These are phyloP conservation scores for Brassica hybrid DNA, from an alignment of 441 rosid genomes.

Conservation along the genomic window DNA sequence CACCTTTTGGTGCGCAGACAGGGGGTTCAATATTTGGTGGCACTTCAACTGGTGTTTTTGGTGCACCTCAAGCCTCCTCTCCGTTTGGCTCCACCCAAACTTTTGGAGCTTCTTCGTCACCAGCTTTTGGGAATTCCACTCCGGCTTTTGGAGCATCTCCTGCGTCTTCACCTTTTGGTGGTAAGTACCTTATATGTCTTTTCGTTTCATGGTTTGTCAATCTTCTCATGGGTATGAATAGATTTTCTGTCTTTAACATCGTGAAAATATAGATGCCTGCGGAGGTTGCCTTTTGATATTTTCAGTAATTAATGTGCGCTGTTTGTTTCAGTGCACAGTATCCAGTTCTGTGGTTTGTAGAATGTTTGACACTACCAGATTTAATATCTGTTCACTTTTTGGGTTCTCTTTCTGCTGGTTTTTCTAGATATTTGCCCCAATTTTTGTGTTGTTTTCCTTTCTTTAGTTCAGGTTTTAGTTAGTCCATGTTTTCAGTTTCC, in stretches of 20 bases:
- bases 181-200: slow-evolving; percentile 44
- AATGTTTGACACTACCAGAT: not conserved
- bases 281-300: not conserved
- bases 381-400: slow-evolving; percentile 4
- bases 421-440: not conserved
- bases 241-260: slow-evolving; percentile 3
- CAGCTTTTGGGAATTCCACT: slow-evolving; percentile 70
- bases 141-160: slow-evolving; percentile 77
- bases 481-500: slow-evolving; percentile 2
- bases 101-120: slow-evolving; percentile 78
- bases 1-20: slow-evolving; percentile 77
- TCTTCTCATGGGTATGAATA: not conserved
- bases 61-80: slow-evolving; percentile 67
- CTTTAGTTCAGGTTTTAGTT: not conserved
- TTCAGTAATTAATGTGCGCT: not conserved
- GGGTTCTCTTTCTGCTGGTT: slow-evolving; percentile 6
- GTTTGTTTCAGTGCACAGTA: not conserved
- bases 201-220: slow-evolving; percentile 1
- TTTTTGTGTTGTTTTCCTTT: not conserved
- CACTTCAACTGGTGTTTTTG: slow-evolving; percentile 90
- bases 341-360: not conserved
- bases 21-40: slow-evolving; percentile 81
- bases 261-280: not conserved
- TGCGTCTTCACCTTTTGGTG: slow-evolving; percentile 70
- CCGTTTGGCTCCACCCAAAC: slow-evolving; percentile 66